Base-by-base conservation (phyloP, 2,329 filamentous ascomycete genomes). In the Ilyonectria sp. region DNA sequence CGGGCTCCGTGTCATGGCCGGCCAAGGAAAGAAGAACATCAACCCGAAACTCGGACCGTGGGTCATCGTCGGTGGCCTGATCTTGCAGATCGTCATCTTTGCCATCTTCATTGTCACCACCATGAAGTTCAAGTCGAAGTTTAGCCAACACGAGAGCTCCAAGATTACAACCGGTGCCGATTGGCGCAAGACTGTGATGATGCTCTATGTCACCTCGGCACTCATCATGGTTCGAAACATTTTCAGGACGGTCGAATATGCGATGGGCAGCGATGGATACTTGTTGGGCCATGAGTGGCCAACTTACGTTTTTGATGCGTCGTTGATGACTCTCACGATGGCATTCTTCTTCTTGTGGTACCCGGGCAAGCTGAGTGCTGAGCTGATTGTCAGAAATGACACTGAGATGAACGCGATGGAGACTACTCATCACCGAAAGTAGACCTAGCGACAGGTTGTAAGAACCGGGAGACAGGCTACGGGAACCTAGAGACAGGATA, bases 11-110 rank as follows among this genome's bases (percentile, higher is more conserved):
- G 73, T 73, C 57, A 63, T 72, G 53, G 68, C 67, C 1, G 74
- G 76, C 4, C 72, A 76, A 40, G 65, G 52, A 46, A 70, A 63
- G 54, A 56, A 49, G 43, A 50, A 68, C 10, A 63, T 37, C 8
- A 43, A 67, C 37, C 62, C 70, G 65, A 75, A 82, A 19, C 70
- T 78, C 1, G 85, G 85, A 15, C 76, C 84, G 56, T 80, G 83
- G 23, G 77, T 90, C 61, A 84, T 90, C 26, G 76, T 90, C 7
- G 83, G 72, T 3, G 88, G 89, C 4, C 78, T 91, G 4, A 76
- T 86, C 17, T 75, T 90, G 17, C 89, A 91, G 70, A 81, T 91
- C 13, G 37, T 86, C 31, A 82, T 87, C 44, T 89, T 90, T 64
- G 80, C 79, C 9, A 77, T 88, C 29, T 90, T 90, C 69, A 76